Base-by-base conservation (phyloP, 108 stramenopile species). In the Conticribra weissflogii region DNA sequence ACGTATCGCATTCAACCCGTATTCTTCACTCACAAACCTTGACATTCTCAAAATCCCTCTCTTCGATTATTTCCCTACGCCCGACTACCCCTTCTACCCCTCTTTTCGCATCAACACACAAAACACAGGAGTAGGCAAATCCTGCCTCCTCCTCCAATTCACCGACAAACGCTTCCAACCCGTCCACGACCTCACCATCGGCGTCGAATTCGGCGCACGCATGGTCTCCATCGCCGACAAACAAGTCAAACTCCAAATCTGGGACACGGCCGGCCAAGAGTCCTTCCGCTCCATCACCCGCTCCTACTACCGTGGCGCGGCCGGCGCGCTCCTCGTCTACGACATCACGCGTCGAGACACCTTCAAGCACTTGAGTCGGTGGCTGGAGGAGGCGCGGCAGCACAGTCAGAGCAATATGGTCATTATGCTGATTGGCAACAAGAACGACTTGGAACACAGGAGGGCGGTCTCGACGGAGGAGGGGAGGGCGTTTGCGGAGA, bases 101-200 rank as follows among this genome's bases (percentile, higher is more conserved):
- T 56, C 44, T 72, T 15, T 31, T 30, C 45, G 9, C 71, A 28
- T 22, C 45, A 65, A 50, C 30, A n/a, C n/a, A n/a, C n/a, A n/a
- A n/a, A 48, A 24, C 54, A 17, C 77, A 97, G 98, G 99, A 21
- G 99, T 99, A 25, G 99, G 99, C 16, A 99, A 99, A 76, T 98
- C 97, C 7, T 99, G 99, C 74, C 88, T 99, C 78, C 88, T 99
- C 46, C 83, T 99, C 58, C 99, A 99, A 82, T 99, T 99, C 88
- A 99, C 98, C 29, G 99, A 99, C 87, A 98, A 98, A 82, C 92
- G 99, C 34, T 99, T 99, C 83, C 97, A 98, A 71, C 98, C 97
- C 15, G 97, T 98, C 19, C 98, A 99, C 62, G 99, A 99, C 67
- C 86, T 99, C 53, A 98, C 99, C 15, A 98, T 98, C 66, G 99